A percentile compares a stretch with the other conserved stretches of the same genome.
These are phyloP conservation scores for Lasiosphaeria ovina DNA, from an alignment of 495 filamentous ascomycete genomes.

Conservation along the genomic window DNA sequence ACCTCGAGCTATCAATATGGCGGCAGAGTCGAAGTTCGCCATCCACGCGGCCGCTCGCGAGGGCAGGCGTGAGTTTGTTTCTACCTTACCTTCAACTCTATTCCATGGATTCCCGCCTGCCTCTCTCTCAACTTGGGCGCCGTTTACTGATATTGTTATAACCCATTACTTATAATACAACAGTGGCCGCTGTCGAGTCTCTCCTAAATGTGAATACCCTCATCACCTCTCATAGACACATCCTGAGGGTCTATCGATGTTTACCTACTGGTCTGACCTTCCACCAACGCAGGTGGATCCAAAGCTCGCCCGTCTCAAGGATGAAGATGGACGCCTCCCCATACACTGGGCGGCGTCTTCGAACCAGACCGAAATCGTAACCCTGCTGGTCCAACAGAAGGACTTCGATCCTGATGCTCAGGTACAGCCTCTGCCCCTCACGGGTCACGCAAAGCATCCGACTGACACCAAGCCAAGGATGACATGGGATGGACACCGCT, in stretches of 20 bases:
- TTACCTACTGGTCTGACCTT: background rate
- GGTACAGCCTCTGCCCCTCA: conserved; percentile 41
- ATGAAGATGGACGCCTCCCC: conserved; percentile 86
- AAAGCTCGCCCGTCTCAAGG: conserved; percentile 68
- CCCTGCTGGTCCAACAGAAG: conserved; percentile 64
- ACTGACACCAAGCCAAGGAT: conserved; percentile 53
- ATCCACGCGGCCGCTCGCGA: conserved; percentile 89
- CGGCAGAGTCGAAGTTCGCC: conserved; percentile 59
- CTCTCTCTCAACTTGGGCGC: too few relatives aligned
- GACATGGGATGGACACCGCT: conserved; percentile 90
- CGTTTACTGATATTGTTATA: too few relatives aligned
- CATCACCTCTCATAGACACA: too few relatives aligned
- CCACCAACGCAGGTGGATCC: conserved; percentile 62
- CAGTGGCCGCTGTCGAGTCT: conserved; percentile 70
- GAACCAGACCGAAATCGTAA: conserved; percentile 72
- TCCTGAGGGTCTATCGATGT: too few relatives aligned
- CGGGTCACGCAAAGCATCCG: background rate
- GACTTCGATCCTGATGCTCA: conserved; percentile 86
- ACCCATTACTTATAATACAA: background rate
- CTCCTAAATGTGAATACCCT: conserved; percentile 61
- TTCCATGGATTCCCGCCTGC: too few relatives aligned
- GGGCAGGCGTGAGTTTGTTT: conserved; percentile 65
- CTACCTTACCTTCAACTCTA: too few relatives aligned
- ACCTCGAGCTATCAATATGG: conserved; percentile 18
- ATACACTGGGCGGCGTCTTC: conserved; percentile 94